Evolutionary conservation across 169 alveolate genomes (phyloP), one percentile per base, ranked within the genome.

Genomic region (Cryptosporidium viatorum): DNA sequence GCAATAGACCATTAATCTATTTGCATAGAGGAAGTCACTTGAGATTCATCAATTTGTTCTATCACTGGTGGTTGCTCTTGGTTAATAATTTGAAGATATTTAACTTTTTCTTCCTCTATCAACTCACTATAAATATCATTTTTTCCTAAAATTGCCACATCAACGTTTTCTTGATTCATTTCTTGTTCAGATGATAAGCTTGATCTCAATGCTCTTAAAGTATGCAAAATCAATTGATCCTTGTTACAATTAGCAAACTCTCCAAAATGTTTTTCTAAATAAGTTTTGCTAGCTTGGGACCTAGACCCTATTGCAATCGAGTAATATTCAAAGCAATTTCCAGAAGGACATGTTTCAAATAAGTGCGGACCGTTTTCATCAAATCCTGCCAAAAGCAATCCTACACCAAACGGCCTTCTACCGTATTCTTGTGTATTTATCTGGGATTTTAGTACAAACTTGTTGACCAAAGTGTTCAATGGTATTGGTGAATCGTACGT

Each of bases 391-490:
- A 97, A 94, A 68, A 98, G 96, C 51, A 98, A 93, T 62, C 99
- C 99, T 69, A 98, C 99, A 45, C 99, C 99, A 94, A 96, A 98
- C 7, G 99, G 99, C 84, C 99, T 94, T 93, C 97, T 97, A n/a
- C 97, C 96, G 71, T 96, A 94, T 65, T 95, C 94, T 70, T 96
- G 98, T 29, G 99, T 98, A 93, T 97, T 97, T 70, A 94, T 93
- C 84, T 98, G 98, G 31, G 99, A 96, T 85, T 97, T 97, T 95
- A 93, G 55, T 8, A 68, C 97, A 48, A 98, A 95, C 87, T 95
- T 96, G 67, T 92, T 92, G 16, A 98, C 97, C 74, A 98, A 95
- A 85, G 98, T 94, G 43, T 95, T 96, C 55, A 97, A 94, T 69
- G 98, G 98, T 84, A 96, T 96, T 85, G 95, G 95, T 50, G 97